Evolutionary conservation across 1,284 basidiomycete species (phyloP), one percentile per base, ranked within the genome.

Genomic region (Sutorius eximius): DNA sequence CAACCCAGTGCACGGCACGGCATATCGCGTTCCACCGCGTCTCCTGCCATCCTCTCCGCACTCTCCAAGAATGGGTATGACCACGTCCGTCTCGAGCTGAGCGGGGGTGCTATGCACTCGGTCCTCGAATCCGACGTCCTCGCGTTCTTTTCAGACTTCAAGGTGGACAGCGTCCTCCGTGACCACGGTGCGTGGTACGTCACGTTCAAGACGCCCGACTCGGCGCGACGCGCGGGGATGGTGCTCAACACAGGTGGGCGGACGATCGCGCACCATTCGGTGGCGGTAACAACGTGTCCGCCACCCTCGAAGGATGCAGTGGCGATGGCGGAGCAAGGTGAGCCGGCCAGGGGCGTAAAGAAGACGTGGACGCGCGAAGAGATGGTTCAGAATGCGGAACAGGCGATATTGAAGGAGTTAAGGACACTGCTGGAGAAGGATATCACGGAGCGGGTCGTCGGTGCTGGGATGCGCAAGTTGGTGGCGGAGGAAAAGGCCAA

Each of bases 181-280:
- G 88, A 90, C 66, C 78, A 81, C 49, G 72, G 75, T 9, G 85
- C 81, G 12, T 83, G 86, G 76, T 91, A 88, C 62, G 79, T 89
- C 56, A 87, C 87, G 4, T 91, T 91, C 63, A 65, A 74, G 45
- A 79, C 80, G 7, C 66, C 73, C 1, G 82, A 83, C 56, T 73
- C 79, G 3, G 89, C 89, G 1, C 77, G 82, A 7, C 79, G 87
- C 3, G 86, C 87, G 0, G 75, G 76, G 2, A 79, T 79, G 65
- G 79, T 85, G 15, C 77, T 88, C 45, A 77, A 74, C 42, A 73
- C 76, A 36, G 76, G 77, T 13, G 68, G 71, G 12, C 80, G 77
- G 36, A 81, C 74, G 48, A 77, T 90, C 16, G 80, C 77, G 3
- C 81, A 85, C 59, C 82, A 83, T 52, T 73, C 80, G 8, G 83